These are phyloP conservation scores for Hirschioporus abietinus DNA, from an alignment of 768 basidiomycete genomes.

Conservation along the genomic window DNA sequence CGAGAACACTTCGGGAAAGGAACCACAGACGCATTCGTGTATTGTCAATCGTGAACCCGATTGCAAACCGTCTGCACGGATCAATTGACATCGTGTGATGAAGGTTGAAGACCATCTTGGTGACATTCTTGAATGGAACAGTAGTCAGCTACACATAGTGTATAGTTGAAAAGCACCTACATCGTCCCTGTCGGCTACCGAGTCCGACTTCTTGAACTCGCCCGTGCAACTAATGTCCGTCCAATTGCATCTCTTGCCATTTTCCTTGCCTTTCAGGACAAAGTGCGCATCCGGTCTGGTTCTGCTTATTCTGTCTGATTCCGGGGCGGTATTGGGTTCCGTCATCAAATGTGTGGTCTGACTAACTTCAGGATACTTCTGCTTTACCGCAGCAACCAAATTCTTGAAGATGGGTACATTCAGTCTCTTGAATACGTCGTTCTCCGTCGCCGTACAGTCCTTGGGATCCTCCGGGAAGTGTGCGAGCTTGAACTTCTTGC, in stretches of 20 bases:
- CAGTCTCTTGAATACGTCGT: background rate
- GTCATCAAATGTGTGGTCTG: background rate
- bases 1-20: constrained; percentile 17
- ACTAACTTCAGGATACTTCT: background rate
- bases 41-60: constrained; percentile 26
- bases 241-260: background rate
- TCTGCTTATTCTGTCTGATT: background rate
- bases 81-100: constrained; percentile 25
- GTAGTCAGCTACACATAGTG: background rate
- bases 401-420: background rate
- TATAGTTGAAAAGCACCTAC: background rate
- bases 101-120: constrained; percentile 23
- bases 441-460: background rate
- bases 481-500: background rate
- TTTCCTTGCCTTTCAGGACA: background rate
- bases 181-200: background rate
- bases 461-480: background rate
- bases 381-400: background rate
- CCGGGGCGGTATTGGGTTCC: too few relatives aligned
- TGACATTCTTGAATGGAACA: constrained; percentile 8
- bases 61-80: constrained; percentile 19
- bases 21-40: constrained; percentile 24
- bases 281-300: background rate
- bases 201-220: background rate
- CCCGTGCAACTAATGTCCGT: background rate